Evolutionary conservation across 202 grass and related monocot genomes (phyloP).

Genomic region (Bolboschoenoplectus hybrid): DNA sequence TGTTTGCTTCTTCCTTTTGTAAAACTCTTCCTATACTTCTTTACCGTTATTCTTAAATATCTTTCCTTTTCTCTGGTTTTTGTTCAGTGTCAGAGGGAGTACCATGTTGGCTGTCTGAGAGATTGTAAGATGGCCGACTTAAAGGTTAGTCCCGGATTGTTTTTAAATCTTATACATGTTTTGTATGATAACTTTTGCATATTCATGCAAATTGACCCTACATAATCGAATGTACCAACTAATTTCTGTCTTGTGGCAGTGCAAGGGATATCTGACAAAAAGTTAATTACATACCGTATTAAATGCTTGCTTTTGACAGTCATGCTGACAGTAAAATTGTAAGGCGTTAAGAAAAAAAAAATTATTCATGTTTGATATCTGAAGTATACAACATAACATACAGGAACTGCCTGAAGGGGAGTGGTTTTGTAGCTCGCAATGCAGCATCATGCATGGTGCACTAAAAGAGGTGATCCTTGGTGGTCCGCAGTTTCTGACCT

Average conservation of each 20-base stretch:
- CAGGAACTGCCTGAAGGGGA: constrained; percentile 93
- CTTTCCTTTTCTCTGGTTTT: constrained; percentile 35
- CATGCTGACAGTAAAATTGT: not conserved
- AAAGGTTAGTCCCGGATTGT: constrained; percentile 54
- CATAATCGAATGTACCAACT: not conserved
- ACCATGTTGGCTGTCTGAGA: constrained; percentile 83
- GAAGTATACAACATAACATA: constrained; percentile 29
- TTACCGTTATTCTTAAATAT: constrained; percentile 32
- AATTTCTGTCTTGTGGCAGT: not conserved
- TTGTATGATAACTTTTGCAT: constrained; percentile 26
- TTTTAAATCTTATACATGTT: constrained; percentile 30
- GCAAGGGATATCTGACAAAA: not conserved
- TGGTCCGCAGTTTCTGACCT: constrained; percentile 49
- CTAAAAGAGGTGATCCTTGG: constrained; percentile 68
- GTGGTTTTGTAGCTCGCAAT: constrained; percentile 79
- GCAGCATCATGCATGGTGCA: constrained; percentile 59
- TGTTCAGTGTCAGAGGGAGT: constrained; percentile 93
- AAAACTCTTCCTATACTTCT: constrained; percentile 2
- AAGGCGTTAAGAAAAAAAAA: constrained; percentile 8
- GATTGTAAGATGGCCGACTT: constrained; percentile 71
- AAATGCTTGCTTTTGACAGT: not conserved
- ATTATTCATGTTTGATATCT: not conserved
- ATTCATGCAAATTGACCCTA: not conserved
- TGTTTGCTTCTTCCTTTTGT: constrained; percentile 41
- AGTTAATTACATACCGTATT: not conserved